Base-by-base conservation (phyloP, 2,329 filamentous ascomycete genomes). In the Xylaria sp. region DNA sequence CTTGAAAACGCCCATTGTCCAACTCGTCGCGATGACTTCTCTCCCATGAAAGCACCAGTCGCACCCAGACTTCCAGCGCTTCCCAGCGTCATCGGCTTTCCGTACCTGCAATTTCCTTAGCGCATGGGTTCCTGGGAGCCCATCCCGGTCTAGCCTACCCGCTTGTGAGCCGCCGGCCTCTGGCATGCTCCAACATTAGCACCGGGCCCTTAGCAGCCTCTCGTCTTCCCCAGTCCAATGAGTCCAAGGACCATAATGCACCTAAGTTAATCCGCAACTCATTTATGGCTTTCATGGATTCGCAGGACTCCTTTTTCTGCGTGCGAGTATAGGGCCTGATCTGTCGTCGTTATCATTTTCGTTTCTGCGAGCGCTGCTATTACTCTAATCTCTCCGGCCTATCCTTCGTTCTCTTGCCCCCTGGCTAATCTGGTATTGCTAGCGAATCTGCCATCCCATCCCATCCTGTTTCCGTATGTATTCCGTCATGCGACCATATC, bases 221-320 rank as follows among this genome's bases (percentile, higher is more conserved):
- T 57, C 47, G 37, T 46, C 18, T 11, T 61, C 56, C 57, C 55
- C 47, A 53, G 34, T 53, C 47, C 23, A 30, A 30, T 30, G 23
- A 30, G 23, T 30, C 23, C 23, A 30, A 5, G 23, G 23, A 30
- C 23, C 52, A 47, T 55, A 46, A 46, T 46, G 9, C 5, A 13
- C 5, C 42, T n/a, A n/a, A 16, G 10, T 46, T 16, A 46, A 30
- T 30, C 23, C 23, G 23, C 23, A 30, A 42, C 37, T 42, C 8
- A 42, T 42, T 52, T 50, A 34, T 37, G 46, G 10, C 23, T 37
- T 59, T 35, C n/a, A 62, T 57, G 59, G 51, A 52, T 61, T 65
- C 61, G 56, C 59, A 48, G 60, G 56, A 54, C 63, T 65, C 63
- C 63, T 65, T 64, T 42, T 63, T 64, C 58, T 52, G 23, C 23